Percentiles rank a stretch among this genome's conserved stretches.
phyloP scores from a whole-genome alignment of 129 eudicot genomes.

The Dittrichia graveolens region DNA sequence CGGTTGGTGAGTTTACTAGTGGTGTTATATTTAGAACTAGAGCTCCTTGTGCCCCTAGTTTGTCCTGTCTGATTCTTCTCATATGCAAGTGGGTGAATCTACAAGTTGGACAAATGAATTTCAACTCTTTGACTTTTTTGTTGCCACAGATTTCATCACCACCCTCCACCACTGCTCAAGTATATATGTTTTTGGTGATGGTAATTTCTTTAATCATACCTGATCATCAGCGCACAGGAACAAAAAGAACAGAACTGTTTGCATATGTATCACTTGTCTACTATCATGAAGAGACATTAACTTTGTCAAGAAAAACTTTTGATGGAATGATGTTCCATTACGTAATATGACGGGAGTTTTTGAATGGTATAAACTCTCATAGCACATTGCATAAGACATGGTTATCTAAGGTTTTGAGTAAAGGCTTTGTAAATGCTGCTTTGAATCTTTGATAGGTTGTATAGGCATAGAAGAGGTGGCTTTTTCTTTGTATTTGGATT shows the following conservation, averaged over 20 bases:
- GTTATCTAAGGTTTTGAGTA: conserved; percentile 9
- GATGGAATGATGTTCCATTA: neutral
- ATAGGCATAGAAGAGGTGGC: neutral
- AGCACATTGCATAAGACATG: conserved; percentile 7
- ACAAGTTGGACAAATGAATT: neutral
- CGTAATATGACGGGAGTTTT: conserved; percentile 6
- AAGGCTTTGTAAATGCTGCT: neutral
- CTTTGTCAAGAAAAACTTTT: neutral
- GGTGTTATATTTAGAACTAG: neutral
- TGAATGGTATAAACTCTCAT: neutral
- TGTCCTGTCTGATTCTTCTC: neutral
- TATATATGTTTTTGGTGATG: neutral
- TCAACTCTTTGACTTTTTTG: neutral
- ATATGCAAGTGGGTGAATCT: neutral
- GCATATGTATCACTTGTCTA: neutral
- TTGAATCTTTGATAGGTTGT: neutral
- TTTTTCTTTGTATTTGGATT: conserved; percentile 5
- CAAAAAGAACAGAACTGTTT: neutral
- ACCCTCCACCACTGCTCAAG: neutral
- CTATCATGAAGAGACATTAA: neutral
- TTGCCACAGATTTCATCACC: neutral
- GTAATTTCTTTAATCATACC: neutral
- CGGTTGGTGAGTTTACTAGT: conserved; percentile 8
- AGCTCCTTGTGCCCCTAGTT: neutral
- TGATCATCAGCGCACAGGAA: neutral